Conservation (phyloP, 305 asterid species). For the Fraxinus ornus region DNA sequence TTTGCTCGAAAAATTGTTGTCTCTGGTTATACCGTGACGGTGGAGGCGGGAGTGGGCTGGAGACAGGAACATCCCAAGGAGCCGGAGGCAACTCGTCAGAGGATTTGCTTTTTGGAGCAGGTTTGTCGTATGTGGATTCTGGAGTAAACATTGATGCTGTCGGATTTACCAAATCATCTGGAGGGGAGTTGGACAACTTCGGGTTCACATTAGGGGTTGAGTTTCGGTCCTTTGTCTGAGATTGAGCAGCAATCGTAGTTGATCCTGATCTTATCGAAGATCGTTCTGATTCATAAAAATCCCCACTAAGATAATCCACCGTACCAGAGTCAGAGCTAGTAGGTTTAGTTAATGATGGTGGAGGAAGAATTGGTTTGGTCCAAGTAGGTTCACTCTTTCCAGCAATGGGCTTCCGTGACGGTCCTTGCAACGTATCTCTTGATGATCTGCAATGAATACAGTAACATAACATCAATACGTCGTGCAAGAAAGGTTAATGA, state of each 20-base stretch:
- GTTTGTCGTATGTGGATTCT: conserved; percentile 35
- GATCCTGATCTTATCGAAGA: conserved; percentile 46
- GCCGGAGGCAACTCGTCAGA: conserved; percentile 54
- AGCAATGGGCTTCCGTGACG: conserved; percentile 43
- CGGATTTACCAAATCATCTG: conserved; percentile 77
- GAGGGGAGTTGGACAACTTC: conserved; percentile 45
- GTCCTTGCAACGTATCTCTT: conserved; percentile 70
- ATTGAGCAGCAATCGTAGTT: conserved; percentile 35
- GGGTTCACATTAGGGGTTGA: conserved; percentile 42
- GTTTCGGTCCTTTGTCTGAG: conserved; percentile 42
- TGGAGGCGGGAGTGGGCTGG: conserved; percentile 67
- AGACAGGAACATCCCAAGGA: conserved; percentile 53
- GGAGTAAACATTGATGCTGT: conserved; percentile 71
- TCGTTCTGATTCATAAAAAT: conserved; percentile 52
- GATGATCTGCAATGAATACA: conserved; percentile 50
- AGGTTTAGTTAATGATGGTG: conserved; percentile 64
- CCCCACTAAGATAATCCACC: conserved; percentile 93
- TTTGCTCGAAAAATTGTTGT: conserved; percentile 76
- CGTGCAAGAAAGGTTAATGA: neutral
- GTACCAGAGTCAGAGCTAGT: conserved; percentile 39
- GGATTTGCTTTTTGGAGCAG: conserved; percentile 48
- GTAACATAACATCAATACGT: neutral
- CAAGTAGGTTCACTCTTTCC: conserved; percentile 43
- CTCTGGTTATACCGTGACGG: conserved; percentile 78
- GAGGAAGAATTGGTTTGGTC: conserved; percentile 61